Evolutionary conservation across 768 basidiomycete species (phyloP).

Genomic region (Naganishia vaughanmartiniae): DNA sequence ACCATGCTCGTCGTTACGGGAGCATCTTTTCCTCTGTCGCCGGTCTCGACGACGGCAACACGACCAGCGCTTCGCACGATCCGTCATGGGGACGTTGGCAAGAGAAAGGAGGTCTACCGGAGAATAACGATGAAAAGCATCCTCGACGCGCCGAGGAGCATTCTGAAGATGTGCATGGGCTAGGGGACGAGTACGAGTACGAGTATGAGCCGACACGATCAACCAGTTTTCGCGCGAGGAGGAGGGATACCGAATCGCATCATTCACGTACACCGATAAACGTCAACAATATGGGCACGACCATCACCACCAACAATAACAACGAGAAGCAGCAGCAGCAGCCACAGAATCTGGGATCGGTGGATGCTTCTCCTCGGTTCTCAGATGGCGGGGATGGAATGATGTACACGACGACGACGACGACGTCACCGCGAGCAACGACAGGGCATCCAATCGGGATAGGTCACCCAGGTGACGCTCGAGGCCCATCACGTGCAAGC

Average conservation of each 20-base stretch:
- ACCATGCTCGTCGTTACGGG: conserved; percentile 84
- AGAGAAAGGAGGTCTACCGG: conserved; percentile 10
- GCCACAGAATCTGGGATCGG: conserved; percentile 7
- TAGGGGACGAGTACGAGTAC: conserved; percentile 32
- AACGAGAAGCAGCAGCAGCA: no score
- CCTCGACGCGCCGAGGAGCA: background rate
- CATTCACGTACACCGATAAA: conserved; percentile 28
- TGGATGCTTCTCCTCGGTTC: background rate
- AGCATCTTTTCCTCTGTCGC: conserved; percentile 86
- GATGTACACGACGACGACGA: background rate
- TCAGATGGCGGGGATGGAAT: background rate
- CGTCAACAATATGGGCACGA: conserved; percentile 4
- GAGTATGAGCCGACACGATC: background rate
- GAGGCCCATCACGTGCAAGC: conserved; percentile 23
- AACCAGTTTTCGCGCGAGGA: conserved; percentile 1
- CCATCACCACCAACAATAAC: no score
- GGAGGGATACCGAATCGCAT: conserved; percentile 46
- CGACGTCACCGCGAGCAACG: no score
- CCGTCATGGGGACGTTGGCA: background rate
- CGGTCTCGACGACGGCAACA: conserved; percentile 17
- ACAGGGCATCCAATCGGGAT: no score
- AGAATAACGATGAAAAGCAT: background rate
- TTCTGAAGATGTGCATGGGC: conserved; percentile 28
- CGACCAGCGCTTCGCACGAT: no score
- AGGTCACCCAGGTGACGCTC: background rate